phyloP scores from a whole-genome alignment of 192 early-diverging fungal genomes.

The Glomus cerebriforme region DNA sequence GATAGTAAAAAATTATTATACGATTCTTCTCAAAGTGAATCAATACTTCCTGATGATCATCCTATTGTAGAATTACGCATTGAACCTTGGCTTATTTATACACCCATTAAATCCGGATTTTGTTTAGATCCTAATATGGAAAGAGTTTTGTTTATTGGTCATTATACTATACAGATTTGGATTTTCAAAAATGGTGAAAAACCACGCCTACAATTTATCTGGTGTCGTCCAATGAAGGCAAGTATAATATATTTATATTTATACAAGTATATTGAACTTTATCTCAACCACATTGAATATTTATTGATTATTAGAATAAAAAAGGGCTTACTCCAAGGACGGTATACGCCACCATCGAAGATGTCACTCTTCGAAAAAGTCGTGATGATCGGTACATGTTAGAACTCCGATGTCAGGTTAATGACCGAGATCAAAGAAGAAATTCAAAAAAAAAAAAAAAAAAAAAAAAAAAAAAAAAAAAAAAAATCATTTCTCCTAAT shows the following conservation, averaged over 20 bases:
- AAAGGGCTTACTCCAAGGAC: background rate
- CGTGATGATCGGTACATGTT: background rate
- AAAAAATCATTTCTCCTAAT: background rate
- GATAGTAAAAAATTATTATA: background rate
- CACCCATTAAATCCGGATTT: constrained; percentile 21
- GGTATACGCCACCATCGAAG: constrained; percentile 8
- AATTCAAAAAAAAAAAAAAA: background rate
- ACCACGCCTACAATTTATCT: background rate
- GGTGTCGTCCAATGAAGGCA: constrained; percentile 5
- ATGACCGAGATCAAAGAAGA: background rate
- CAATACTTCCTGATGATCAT: background rate
- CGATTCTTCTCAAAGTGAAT: background rate
- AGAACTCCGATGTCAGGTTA: background rate
- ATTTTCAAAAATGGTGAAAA: background rate
- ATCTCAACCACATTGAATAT: no score
- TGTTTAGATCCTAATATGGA: background rate
- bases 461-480: background rate
- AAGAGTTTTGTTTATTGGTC: constrained; percentile 17
- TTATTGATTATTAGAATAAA: background rate
- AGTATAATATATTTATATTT: background rate
- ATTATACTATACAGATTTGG: constrained; percentile 16
- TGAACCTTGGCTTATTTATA: constrained; percentile 17
- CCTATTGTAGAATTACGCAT: constrained; percentile 5
- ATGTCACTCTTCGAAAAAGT: background rate
- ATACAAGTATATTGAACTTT: no score